A percentile compares a stretch with the other conserved stretches of the same genome.
Evolutionary conservation across 2,329 filamentous ascomycete genomes (phyloP).

Genomic region (Macrophomina pseudophaseolina): DNA sequence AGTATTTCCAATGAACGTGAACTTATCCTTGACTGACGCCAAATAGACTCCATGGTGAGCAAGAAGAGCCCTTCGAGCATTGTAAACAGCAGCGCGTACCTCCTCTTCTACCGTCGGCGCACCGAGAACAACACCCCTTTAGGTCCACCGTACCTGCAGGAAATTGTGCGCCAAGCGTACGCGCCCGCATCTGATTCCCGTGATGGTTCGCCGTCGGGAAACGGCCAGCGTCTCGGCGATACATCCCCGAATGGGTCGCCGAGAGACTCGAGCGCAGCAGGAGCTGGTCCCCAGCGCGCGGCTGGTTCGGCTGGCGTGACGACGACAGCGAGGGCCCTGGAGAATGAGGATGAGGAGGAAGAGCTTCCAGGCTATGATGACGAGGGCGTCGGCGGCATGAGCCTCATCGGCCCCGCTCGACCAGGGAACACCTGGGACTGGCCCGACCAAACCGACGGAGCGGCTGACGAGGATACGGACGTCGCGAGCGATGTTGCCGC

Average conservation of each 20-base stretch:
- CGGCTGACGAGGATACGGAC: constrained; percentile 14
- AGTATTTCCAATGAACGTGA: constrained; percentile 41
- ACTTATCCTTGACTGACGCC: constrained; percentile 47
- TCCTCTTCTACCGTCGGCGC: constrained; percentile 93
- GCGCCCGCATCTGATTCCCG: constrained; percentile 54
- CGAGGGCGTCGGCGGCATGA: constrained; percentile 9
- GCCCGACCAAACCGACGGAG: neutral
- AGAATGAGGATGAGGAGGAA: constrained; percentile 10
- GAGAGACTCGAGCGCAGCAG: constrained; percentile 80
- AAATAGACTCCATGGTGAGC: constrained; percentile 74
- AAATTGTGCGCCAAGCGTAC: constrained; percentile 69
- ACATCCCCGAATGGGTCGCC: constrained; percentile 89
- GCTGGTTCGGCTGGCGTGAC: constrained; percentile 25
- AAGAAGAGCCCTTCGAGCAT: constrained; percentile 65
- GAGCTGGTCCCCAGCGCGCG: constrained; percentile 58
- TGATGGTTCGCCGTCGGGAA: constrained; percentile 63
- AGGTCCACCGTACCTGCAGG: constrained; percentile 75
- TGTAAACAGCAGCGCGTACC: constrained; percentile 80
- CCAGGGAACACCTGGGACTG: neutral
- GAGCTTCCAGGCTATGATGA: constrained; percentile 17
- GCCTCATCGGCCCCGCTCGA: neutral
- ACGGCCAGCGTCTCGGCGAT: constrained; percentile 85
- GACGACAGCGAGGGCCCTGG: constrained; percentile 12
- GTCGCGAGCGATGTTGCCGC: constrained; percentile 16
- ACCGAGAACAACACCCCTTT: constrained; percentile 69